Evolutionary conservation across 345 rosid species (phyloP), one percentile per base, ranked within the genome.

Genomic region (Lagerstroemia speciosa): DNA sequence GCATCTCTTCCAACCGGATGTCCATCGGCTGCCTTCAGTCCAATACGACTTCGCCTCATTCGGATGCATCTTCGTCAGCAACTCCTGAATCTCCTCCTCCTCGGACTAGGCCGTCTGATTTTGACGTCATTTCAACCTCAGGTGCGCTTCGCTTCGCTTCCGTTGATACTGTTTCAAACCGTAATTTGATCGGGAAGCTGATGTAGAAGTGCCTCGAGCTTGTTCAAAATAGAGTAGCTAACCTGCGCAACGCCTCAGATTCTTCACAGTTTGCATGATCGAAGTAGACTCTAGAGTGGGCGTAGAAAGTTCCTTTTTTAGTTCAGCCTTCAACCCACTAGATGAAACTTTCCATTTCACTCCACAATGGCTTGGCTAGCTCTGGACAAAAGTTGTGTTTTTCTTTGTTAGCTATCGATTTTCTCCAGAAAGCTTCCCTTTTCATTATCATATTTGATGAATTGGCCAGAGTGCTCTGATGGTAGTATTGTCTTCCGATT

Each of bases 401-500:
- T 34, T 62, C 22, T 29, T 8, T 63, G 48, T 50, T 63, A 12
- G 61, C 61, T n/a, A 8, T n/a, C 20, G 61, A 20, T 29, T 53
- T 27, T 16, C 15, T 16, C 36, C 40, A 17, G 22, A 69, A 19
- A 37, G 55, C 63, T 9, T 36, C 24, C 17, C 27, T 7, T 58
- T 26, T 55, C 60, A 27, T 33, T 30, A 36, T 57, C 22, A 19
- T 68, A 2, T 48, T 33, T 32, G 43, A 10, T 45, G 20, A 60
- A 53, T 3, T 55, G 53, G 36, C 57, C 82, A 91, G 97, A 83
- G 75, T 63, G 52, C 4, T 43, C 76, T 5, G 97, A 91, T 77
- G 95, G 91, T 7, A 88, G 87, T 68, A 8, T 84, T 48, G 65
- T 91, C 52, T 91, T 86, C 58, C 79, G 74, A 19, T 91, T 88